Evolutionary conservation across 2,329 filamentous ascomycete genomes (phyloP).

Genomic region (Fusarium burgessii): DNA sequence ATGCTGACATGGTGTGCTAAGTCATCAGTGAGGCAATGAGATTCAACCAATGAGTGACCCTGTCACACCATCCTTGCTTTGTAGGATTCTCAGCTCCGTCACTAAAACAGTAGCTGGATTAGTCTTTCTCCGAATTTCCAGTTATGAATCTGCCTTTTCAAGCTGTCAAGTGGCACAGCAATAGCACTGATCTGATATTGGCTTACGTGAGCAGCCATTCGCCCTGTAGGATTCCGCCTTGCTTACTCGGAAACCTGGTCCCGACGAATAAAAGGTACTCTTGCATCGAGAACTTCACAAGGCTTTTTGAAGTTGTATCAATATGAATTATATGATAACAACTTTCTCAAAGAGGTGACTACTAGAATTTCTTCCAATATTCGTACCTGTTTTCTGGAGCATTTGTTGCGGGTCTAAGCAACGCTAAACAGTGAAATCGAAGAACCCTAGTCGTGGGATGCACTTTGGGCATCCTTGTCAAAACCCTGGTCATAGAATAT

Average conservation of each 20-base stretch:
- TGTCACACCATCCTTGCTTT: not conserved
- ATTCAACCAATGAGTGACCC: not conserved
- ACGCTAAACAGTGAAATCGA: not conserved
- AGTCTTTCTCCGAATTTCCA: not conserved
- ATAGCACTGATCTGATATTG: not conserved
- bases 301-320: not conserved
- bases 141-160: not conserved
- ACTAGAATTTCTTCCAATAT: not conserved
- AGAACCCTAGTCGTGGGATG: not conserved
- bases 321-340: not conserved
- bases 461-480: not conserved
- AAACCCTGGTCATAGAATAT: not conserved
- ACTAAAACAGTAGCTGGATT: not conserved
- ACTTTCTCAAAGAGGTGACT: not conserved
- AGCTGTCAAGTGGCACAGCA: not conserved
- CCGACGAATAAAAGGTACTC: accelerated
- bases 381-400: not conserved
- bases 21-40: not conserved
- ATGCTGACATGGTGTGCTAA: not conserved
- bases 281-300: not conserved
- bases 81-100: not conserved
- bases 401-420: not conserved
- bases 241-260: not conserved
- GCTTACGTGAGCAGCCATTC: not conserved
- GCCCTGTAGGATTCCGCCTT: not conserved